Conservation (phyloP, 495 filamentous ascomycete genomes). For the Penicillium subrubescens region DNA sequence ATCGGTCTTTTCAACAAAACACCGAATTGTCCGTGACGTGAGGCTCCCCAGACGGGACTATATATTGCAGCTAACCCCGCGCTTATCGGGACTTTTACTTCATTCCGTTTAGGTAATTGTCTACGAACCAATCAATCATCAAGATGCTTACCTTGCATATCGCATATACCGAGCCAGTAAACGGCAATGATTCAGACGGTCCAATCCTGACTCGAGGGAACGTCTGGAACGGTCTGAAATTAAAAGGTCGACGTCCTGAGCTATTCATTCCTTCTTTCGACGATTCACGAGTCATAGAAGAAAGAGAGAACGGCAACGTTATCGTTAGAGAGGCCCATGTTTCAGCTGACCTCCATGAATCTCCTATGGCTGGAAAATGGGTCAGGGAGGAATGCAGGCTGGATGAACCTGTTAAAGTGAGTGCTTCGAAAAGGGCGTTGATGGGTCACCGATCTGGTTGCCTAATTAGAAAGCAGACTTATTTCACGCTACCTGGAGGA, state of each 20-base stretch:
- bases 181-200: neutral
- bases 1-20: neutral
- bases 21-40: neutral
- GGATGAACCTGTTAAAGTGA: neutral
- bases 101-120: neutral
- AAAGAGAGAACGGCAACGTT: neutral
- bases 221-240: neutral
- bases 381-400: neutral
- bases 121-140: neutral
- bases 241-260: neutral
- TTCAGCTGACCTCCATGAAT: neutral
- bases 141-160: neutral
- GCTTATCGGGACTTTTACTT: neutral
- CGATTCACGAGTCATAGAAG: neutral
- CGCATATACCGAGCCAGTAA: neutral
- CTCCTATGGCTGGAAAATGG: neutral
- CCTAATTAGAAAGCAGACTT: neutral
- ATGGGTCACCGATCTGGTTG: neutral
- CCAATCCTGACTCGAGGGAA: neutral
- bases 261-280: neutral
- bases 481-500: neutral
- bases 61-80: neutral
- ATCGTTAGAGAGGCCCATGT: neutral
- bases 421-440: neutral
- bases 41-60: neutral